phyloP scores from a whole-genome alignment of 768 basidiomycete species.

The Leccinum disarticulatum region DNA sequence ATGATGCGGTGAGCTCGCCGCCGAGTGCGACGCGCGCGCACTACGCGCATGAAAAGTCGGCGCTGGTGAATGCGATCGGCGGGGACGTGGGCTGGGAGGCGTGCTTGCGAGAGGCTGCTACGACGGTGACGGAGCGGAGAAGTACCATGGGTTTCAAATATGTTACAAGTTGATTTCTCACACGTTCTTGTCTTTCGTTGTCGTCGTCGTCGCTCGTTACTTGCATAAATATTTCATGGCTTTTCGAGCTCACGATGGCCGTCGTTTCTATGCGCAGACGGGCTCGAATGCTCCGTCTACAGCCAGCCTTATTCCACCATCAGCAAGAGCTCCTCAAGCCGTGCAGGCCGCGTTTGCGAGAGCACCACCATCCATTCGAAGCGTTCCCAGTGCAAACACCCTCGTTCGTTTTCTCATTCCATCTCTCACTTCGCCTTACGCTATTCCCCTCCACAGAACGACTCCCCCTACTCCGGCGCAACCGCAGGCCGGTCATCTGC shows the following conservation, averaged over 20 bases:
- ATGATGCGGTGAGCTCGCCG: too few relatives aligned
- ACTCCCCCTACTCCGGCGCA: constrained; percentile 41
- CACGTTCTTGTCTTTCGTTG: constrained; percentile 2
- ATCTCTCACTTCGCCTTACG: neutral
- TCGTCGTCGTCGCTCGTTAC: constrained; percentile 12
- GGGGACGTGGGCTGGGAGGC: constrained; percentile 16
- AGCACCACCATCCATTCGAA: constrained; percentile 38
- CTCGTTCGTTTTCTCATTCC: constrained; percentile 36
- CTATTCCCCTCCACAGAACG: constrained; percentile 29
- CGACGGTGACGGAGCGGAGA: constrained; percentile 46
- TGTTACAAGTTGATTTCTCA: neutral
- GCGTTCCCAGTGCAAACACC: constrained; percentile 39
- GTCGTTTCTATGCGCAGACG: constrained; percentile 41
- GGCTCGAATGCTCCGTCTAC: constrained; percentile 48
- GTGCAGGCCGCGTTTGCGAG: constrained; percentile 47
- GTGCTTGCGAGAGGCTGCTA: constrained; percentile 47
- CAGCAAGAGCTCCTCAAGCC: constrained; percentile 30
- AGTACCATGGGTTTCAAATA: neutral
- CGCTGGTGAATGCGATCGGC: constrained; percentile 40
- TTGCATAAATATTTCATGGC: constrained; percentile 26
- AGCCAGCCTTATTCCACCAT: constrained; percentile 47
- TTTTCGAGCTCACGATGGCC: constrained; percentile 31
- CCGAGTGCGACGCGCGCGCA: too few relatives aligned
- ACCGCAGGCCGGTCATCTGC: constrained; percentile 31
- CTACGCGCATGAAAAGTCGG: too few relatives aligned